Evolutionary conservation across 495 filamentous ascomycete genomes (phyloP).

Genomic region (Polyplosphaeria fusca): DNA sequence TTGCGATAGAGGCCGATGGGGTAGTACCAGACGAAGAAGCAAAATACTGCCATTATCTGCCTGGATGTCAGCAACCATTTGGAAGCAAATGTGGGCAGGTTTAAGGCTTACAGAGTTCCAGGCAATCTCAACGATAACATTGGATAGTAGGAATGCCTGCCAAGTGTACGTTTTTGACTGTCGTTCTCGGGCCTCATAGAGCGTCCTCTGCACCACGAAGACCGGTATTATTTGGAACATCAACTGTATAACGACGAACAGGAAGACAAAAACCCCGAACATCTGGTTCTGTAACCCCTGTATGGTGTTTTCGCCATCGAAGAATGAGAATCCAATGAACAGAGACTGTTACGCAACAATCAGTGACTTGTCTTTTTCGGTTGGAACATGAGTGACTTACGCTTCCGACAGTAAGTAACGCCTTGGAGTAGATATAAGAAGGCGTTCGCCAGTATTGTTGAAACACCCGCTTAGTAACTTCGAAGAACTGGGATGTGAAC

Average conservation of each 20-base stretch:
- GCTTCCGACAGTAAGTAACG: conserved; percentile 51
- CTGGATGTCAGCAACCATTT: conserved; percentile 33
- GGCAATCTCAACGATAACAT: conserved; percentile 38
- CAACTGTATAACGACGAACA: conserved; percentile 71
- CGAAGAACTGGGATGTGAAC: conserved; percentile 48
- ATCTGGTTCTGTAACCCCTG: conserved; percentile 56
- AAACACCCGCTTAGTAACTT: conserved; percentile 62
- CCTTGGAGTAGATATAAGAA: conserved; percentile 73
- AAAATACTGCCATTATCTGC: conserved; percentile 65
- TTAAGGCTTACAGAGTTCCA: conserved; percentile 52
- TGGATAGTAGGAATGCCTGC: conserved; percentile 58
- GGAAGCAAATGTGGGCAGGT: conserved; percentile 35
- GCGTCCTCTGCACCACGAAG: conserved; percentile 69
- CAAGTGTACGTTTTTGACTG: conserved; percentile 81
- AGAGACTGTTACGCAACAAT: conserved; percentile 43
- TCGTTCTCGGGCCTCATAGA: conserved; percentile 84
- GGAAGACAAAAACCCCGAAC: conserved; percentile 80
- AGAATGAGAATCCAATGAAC: conserved; percentile 88
- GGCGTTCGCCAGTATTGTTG: conserved; percentile 87
- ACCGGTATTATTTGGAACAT: conserved; percentile 83
- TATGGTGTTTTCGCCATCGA: conserved; percentile 24
- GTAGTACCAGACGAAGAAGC: conserved; percentile 77
- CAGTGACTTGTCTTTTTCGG: background rate
- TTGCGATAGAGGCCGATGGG: conserved; percentile 74
- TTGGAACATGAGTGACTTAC: conserved; percentile 6